These are phyloP conservation scores for Sclerotinia minor DNA, from an alignment of 2,329 filamentous ascomycete species.

Conservation along the genomic window DNA sequence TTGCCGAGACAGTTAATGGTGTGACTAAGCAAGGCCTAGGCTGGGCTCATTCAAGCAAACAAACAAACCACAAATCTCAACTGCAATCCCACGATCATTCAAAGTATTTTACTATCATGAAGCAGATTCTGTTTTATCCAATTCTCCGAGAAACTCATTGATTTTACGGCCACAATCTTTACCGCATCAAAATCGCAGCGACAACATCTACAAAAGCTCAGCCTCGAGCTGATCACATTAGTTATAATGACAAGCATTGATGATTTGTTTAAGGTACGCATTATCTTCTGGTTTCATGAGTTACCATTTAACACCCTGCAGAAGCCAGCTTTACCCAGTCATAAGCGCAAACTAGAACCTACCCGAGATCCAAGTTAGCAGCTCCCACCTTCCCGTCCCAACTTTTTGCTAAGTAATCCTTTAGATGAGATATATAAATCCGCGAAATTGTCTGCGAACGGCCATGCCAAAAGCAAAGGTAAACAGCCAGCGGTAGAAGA, in stretches of 20 bases:
- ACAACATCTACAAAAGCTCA: not conserved
- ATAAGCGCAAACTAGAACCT: conserved; percentile 65
- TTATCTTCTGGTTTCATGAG: not conserved
- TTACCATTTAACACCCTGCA: conserved; percentile 27
- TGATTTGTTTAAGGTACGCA: conserved; percentile 38
- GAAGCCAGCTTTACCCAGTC: conserved; percentile 44
- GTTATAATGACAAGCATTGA: conserved; percentile 38
- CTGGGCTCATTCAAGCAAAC: conserved; percentile 2
- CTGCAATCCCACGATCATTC: not conserved
- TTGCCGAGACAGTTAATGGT: not conserved
- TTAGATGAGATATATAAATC: conserved; percentile 65
- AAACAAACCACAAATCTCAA: conserved; percentile 1
- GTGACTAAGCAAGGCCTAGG: conserved; percentile 18
- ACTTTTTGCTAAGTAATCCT: conserved; percentile 21
- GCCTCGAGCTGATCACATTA: conserved; percentile 18
- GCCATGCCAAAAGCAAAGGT: conserved; percentile 43
- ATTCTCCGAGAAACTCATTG: not conserved
- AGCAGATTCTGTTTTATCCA: not conserved
- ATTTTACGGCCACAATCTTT: not conserved
- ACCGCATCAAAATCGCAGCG: not conserved
- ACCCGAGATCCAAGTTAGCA: conserved; percentile 61
- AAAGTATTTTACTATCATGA: too few relatives aligned
- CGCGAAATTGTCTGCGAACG: conserved; percentile 52
- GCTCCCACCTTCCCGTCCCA: not conserved
- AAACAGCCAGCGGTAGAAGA: conserved; percentile 39